Evolutionary conservation across 2,329 filamentous ascomycete genomes (phyloP), one percentile per base, ranked within the genome.

Genomic region (Hymenoscyphus albidus): DNA sequence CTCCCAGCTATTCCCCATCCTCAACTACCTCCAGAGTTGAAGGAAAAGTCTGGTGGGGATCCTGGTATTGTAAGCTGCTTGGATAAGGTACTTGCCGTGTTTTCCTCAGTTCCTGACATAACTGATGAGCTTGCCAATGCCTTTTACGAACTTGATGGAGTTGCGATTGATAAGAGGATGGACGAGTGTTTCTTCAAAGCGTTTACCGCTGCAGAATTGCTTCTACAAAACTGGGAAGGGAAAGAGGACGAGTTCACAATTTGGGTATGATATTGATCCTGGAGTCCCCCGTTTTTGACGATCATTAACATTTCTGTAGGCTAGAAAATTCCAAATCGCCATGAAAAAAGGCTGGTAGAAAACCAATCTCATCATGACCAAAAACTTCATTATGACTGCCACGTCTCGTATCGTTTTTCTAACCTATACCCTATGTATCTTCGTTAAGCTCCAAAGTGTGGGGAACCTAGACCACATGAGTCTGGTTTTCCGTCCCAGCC

Each of bases 161-260:
- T 79, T 0, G 80, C 84, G 32, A 88, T 90, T 56, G 86, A 88
- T 70, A 74, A 76, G 6, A 78, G 78, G 27, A 82, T 92, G 78
- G 80, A 84, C 4, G 79, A 82, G 51, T 88, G 88, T 70, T 86
- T 88, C 65, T 77, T 80, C 1, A 82, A 86, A 60, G 87, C 89
- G 0, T 83, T 84, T 69, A 78, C 77, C 0, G 83, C 82, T 0
- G 81, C 83, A 0, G 81, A 85, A 63, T 73, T 88, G 58, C 76
- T 91, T 13, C 78, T 79, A 59, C 78, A 80, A 65, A 80, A 82
- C 22, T 93, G 90, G 90, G 77, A 83, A 2, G 88, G 83, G 0
- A 77, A 83, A 58, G 81, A 84, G 18, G 93, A 97, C 72, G 91
- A 89, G 71, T 96, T 96, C 73, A 89, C 88, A 0, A 80, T 84